Conservation (phyloP, 2,329 filamentous ascomycete genomes). For the Phaeosphaeria sp. region DNA sequence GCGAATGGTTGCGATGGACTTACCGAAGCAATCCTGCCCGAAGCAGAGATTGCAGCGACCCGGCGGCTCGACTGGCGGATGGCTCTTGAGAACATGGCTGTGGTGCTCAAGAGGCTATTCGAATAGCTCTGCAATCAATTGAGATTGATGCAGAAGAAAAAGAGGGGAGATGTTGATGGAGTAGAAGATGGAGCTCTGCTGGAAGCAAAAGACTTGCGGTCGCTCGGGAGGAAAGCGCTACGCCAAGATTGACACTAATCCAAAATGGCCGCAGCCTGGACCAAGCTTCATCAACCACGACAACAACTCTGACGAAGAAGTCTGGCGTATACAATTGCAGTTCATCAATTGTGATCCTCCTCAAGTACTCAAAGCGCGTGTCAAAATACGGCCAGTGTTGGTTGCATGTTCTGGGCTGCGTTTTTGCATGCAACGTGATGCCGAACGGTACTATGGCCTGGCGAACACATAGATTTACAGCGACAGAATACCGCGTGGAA, state of each 20-base stretch:
- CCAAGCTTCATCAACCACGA: constrained; percentile 7
- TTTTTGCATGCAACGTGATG: too few relatives aligned
- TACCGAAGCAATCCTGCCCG: constrained; percentile 92
- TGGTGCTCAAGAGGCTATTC: constrained; percentile 53
- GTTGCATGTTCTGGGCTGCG: too few relatives aligned
- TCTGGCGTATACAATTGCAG: background rate
- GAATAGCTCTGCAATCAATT: constrained; percentile 52
- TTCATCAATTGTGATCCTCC: too few relatives aligned
- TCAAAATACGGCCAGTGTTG: too few relatives aligned
- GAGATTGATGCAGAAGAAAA: constrained; percentile 50
- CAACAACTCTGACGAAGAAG: background rate
- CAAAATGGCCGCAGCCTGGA: constrained; percentile 19
- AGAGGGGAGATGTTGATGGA: constrained; percentile 50
- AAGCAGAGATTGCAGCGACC: constrained; percentile 90
- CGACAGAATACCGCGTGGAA: background rate
- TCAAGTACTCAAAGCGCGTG: too few relatives aligned
- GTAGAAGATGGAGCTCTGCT: constrained; percentile 43
- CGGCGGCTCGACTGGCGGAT: constrained; percentile 95
- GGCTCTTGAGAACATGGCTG: constrained; percentile 95
- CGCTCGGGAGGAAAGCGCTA: constrained; percentile 37
- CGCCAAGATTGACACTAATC: constrained; percentile 21
- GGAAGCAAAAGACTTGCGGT: constrained; percentile 36
- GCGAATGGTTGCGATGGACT: constrained; percentile 63
- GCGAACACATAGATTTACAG: background rate
- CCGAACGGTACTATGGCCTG: background rate